Base-by-base conservation (phyloP, 345 rosid species). In the Citrus inodora region DNA sequence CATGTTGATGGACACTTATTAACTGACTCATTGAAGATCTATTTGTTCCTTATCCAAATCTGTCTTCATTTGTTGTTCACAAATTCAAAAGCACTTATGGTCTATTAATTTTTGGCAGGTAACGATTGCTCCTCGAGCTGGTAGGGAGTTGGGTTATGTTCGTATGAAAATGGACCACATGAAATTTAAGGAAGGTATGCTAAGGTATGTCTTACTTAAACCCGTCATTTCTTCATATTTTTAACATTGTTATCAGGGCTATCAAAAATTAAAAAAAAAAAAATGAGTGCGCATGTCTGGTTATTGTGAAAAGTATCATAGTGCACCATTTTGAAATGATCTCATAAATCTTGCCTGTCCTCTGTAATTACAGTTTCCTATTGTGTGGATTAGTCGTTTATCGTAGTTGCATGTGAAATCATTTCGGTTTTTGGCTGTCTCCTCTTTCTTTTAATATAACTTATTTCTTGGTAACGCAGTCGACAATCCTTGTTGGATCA, bases 121-220 rank as follows among this genome's bases (percentile, higher is more conserved):
- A 65, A 91, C 98, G 17, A 94, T 94, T 67, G 86, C 97, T 82
- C 98, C 98, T 59, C 84, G 98, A 87, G 97, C 97, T 69, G 97
- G 98, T 71, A 88, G 97, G 83, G 98, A 91, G 78, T 78, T 93
- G 86, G 98, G 97, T 65, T 93, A 94, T 82, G 97, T 89, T 80
- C 91, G 97, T 73, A 81, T 89, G 88, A 94, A 94, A 87, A 89
- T 92, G 93, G 94, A 94, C 87, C 92, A 93, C 81, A 70, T 89
- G 84, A 92, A 89, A 83, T 92, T 93, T 80, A 87, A 85, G 69
- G 94, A 86, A 85, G 97, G 96, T 81, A 86, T 94, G 97, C 91
- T 94, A 72, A 94, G 97, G 94, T 87, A 84, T 68, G 56, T 62
- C 65, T 46, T 73, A 11, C 24, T 16, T 61, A 24, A 40, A 17